Conservation (phyloP, 2,329 filamentous ascomycete genomes). For the Aspergillus quadrilineatus region DNA sequence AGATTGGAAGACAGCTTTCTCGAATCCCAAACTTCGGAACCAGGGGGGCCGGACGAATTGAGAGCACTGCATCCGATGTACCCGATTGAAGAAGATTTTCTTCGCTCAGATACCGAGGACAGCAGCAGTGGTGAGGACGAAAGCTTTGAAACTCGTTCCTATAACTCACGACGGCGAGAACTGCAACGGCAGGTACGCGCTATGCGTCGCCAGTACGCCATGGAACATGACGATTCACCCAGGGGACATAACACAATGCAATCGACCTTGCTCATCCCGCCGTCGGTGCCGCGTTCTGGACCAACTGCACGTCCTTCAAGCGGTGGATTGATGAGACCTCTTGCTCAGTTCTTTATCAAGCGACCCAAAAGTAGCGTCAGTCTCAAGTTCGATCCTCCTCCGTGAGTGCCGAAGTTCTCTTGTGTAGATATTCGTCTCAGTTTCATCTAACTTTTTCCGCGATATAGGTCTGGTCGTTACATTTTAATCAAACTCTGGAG, state of each 20-base stretch:
- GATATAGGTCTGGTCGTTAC: constrained; percentile 68
- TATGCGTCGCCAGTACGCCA: constrained; percentile 21
- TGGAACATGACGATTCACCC: constrained; percentile 19
- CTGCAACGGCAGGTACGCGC: constrained; percentile 27
- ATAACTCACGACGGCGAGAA: constrained; percentile 29
- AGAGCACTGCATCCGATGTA: constrained; percentile 17
- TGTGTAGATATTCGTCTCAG: background rate
- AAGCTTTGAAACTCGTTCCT: constrained; percentile 19
- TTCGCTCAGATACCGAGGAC: constrained; percentile 34
- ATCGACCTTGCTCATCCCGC: background rate
- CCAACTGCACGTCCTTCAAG: constrained; percentile 6
- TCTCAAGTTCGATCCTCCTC: constrained; percentile 65
- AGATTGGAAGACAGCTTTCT: constrained; percentile 30
- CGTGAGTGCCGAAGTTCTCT: constrained; percentile 30
- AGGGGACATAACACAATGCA: constrained; percentile 18
- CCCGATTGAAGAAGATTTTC: constrained; percentile 32
- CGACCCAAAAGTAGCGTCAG: constrained; percentile 80
- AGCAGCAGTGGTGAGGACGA: constrained; percentile 33
- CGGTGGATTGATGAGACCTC: constrained; percentile 61
- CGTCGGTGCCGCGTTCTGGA: constrained; percentile 10
- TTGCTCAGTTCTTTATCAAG: constrained; percentile 81
- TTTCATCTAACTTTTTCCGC: constrained; percentile 11
- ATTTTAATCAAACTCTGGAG: constrained; percentile 91
- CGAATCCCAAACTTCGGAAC: constrained; percentile 23
- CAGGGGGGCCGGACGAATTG: constrained; percentile 24